Evolutionary conservation across 768 basidiomycete species (phyloP), one percentile per base, ranked within the genome.

Genomic region (Leccinum disarticulatum): DNA sequence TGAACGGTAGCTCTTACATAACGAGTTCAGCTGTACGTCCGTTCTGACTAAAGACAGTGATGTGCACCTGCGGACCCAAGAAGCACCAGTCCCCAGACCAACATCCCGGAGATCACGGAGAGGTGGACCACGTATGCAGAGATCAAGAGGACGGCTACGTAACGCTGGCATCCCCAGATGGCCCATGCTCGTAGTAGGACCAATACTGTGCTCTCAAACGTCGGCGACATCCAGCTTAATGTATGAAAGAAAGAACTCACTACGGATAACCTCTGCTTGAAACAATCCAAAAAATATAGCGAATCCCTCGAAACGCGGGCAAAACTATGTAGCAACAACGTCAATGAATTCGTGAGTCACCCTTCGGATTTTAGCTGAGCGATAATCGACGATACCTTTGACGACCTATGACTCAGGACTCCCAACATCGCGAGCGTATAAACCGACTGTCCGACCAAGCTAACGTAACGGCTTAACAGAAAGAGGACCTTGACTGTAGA

Each of bases 381-480:
- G 4, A n/a, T 5, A 19, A 13, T 13, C 10, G 33, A 1, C 4
- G 3, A 47, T 36, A 68, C 66, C 30, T 38, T n/a, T 33, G 6
- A 17, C 19, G 66, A 67, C n/a, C 56, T 19, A 22, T 68, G 30
- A 30, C 33, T 56, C 17, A 67, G 38, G 1, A 63, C 1, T 6
- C 67, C 67, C 2, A 62, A 10, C 27, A 65, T 61, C 33, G 63
- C 57, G 11, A 68, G 43, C 8, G 19, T 52, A 22, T 59, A 25
- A 1, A 49, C 6, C 1, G 57, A 48, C 19, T 65, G 66, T 17
- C 57, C 57, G 17, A 55, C 15, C 22, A 68, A 19, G 14, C 48
- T 62, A 1, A 36, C 59, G 8, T 67, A 67, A 14, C 66, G 62
- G 33, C 59, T 67, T 54, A 64, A 9, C 2, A 67, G 57, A 35